Conservation (phyloP, 495 filamentous ascomycete species). For the Aspergillus sparsus region DNA sequence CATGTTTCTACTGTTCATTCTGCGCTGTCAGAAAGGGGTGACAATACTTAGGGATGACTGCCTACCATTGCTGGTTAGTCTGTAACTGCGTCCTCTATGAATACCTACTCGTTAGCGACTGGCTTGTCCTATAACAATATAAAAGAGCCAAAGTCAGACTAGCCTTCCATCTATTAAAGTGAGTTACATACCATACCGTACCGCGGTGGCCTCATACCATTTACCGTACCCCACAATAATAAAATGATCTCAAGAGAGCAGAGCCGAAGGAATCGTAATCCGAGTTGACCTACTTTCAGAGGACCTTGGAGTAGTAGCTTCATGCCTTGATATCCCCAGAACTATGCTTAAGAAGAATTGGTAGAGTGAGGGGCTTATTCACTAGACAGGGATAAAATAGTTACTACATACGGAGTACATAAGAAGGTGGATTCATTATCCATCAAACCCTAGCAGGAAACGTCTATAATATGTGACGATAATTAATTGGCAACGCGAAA, state of each 20-base stretch:
- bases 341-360: slow-evolving; percentile 9
- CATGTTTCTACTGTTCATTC: slow-evolving; percentile 3
- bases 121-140: background rate
- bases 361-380: slow-evolving; percentile 13
- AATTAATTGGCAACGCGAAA: slow-evolving; percentile 6
- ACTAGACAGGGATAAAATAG: slow-evolving; percentile 24
- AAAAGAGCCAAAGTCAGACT: background rate
- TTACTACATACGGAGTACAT: slow-evolving; percentile 5
- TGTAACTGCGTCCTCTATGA: background rate
- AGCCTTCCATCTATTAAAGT: slow-evolving; percentile 13
- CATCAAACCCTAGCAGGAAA: slow-evolving; percentile 19
- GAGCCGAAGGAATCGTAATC: slow-evolving; percentile 7
- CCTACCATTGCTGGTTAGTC: background rate
- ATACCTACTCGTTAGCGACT: slow-evolving; percentile 8
- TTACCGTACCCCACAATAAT: slow-evolving; percentile 20
- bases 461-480: slow-evolving; percentile 1
- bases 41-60: slow-evolving; percentile 3
- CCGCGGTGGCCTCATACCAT: slow-evolving; percentile 24
- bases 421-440: slow-evolving; percentile 12
- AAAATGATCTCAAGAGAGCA: slow-evolving; percentile 14
- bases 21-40: slow-evolving; percentile 8
- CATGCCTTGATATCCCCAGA: slow-evolving; percentile 10
- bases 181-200: slow-evolving; percentile 28
- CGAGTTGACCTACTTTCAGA: slow-evolving; percentile 5
- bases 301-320: slow-evolving; percentile 3